Conservation (phyloP, 163 green algal genomes). For the Coccomyxa subellipsoidea region DNA sequence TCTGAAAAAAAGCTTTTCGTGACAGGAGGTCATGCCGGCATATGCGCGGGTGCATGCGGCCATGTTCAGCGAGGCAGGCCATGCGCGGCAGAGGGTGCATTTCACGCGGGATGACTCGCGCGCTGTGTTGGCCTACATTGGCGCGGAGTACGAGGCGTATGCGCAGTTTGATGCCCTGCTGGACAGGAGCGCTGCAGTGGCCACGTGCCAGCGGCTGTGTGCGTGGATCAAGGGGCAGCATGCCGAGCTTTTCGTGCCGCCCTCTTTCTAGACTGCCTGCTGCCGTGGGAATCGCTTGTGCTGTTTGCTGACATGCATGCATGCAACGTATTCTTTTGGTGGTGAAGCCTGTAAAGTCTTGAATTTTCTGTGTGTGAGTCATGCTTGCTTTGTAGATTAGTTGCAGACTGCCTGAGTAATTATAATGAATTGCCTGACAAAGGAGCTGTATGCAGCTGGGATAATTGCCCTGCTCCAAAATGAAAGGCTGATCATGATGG, state of each 20-base stretch:
- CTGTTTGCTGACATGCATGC: no score
- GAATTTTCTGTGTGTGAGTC: no score
- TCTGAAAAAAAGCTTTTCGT: no score
- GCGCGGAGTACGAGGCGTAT: slow-evolving; percentile 33
- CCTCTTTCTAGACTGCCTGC: slow-evolving; percentile 8
- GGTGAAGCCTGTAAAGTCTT: no score
- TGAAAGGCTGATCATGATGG: no score
- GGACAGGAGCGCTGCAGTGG: slow-evolving; percentile 1
- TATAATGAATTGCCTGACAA: no score
- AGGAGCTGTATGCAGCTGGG: no score
- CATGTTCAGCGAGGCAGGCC: neutral
- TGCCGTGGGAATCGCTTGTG: no score
- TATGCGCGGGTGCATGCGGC: slow-evolving; percentile 23
- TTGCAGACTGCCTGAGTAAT: no score
- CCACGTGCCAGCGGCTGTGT: slow-evolving; percentile 21
- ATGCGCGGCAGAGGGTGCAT: slow-evolving; percentile 19
- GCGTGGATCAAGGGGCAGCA: slow-evolving; percentile 28
- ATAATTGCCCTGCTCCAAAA: no score
- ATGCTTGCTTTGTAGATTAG: no score
- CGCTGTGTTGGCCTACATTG: slow-evolving; percentile 18
- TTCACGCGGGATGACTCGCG: neutral
- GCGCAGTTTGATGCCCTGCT: slow-evolving; percentile 24
- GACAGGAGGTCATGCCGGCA: slow-evolving; percentile 18
- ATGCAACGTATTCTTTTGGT: no score
- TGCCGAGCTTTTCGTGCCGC: slow-evolving; percentile 24